phyloP scores from a whole-genome alignment of 1,284 basidiomycete genomes.

The Athelia sp. region DNA sequence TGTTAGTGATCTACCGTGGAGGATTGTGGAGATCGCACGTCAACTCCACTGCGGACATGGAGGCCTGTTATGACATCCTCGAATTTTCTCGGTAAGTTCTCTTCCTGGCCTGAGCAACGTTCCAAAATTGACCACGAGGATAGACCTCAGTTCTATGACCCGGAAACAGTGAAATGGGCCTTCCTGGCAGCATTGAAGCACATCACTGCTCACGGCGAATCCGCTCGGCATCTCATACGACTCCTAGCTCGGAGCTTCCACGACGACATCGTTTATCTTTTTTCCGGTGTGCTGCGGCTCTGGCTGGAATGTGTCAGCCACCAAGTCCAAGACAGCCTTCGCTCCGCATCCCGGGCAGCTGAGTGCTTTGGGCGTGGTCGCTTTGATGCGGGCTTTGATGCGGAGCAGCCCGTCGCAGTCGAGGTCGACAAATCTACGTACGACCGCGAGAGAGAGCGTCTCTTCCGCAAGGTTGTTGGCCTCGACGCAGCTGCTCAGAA shows the following conservation, averaged over 20 bases:
- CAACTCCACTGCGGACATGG: neutral
- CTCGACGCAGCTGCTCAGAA: neutral
- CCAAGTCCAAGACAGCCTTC: neutral
- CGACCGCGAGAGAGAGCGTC: neutral
- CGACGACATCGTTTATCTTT: neutral
- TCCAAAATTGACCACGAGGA: neutral
- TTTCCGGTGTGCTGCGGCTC: neutral
- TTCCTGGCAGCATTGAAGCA: neutral
- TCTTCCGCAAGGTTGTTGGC: neutral
- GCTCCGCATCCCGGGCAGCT: neutral
- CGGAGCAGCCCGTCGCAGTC: neutral
- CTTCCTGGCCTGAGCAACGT: neutral
- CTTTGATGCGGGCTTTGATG: neutral
- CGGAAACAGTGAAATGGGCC: neutral
- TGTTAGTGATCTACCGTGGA: neutral
- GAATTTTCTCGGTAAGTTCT: neutral
- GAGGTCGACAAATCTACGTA: neutral
- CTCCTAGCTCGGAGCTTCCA: neutral
- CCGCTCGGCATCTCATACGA: neutral
- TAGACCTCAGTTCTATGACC: neutral
- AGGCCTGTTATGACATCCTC: neutral
- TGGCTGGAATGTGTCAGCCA: neutral
- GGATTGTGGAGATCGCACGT: neutral
- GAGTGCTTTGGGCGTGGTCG: too few species aligned
- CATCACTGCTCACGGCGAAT: neutral